These are phyloP conservation scores for Acorus gramineus DNA, from an alignment of 106 monocot genomes.

Conservation along the genomic window DNA sequence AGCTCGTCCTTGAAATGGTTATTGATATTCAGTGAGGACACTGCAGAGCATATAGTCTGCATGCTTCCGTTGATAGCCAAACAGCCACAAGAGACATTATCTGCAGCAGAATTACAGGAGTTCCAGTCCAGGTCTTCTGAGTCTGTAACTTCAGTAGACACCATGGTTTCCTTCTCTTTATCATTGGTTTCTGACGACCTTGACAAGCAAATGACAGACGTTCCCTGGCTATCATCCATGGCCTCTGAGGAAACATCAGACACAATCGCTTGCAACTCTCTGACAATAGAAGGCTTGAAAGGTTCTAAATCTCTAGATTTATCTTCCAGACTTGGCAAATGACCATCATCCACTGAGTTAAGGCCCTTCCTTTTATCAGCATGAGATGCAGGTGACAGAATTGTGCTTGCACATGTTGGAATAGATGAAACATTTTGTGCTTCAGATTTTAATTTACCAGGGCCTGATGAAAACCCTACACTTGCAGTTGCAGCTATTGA, in stretches of 20 bases:
- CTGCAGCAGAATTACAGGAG: background rate
- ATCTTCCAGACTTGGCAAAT: background rate
- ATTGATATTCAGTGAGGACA: constrained; percentile 26
- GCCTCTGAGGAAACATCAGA: constrained; percentile 6
- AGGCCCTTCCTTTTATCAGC: constrained; percentile 17
- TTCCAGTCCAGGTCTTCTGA: background rate
- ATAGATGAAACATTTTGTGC: constrained; percentile 5
- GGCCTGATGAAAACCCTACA: constrained; percentile 9
- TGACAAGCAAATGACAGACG: constrained; percentile 3
- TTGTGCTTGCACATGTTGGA: constrained; percentile 12
- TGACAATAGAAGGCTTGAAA: constrained; percentile 10
- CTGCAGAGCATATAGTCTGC: constrained; percentile 9
- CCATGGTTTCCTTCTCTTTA: constrained; percentile 1
- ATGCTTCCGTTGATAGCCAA: constrained; percentile 6
- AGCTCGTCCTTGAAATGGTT: background rate
- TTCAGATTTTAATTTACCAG: constrained; percentile 28
- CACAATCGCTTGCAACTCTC: background rate
- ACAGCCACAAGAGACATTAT: background rate
- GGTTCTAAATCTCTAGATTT: constrained; percentile 16
- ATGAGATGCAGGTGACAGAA: constrained; percentile 29
- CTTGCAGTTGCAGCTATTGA: constrained; percentile 17
- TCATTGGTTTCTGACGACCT: constrained; percentile 6
- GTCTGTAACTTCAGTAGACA: background rate
- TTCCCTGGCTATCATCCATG: constrained; percentile 6
- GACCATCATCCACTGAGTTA: constrained; percentile 7